Conservation (phyloP, 805 yeast genomes). For the Metschnikowia drakensbergensis region DNA sequence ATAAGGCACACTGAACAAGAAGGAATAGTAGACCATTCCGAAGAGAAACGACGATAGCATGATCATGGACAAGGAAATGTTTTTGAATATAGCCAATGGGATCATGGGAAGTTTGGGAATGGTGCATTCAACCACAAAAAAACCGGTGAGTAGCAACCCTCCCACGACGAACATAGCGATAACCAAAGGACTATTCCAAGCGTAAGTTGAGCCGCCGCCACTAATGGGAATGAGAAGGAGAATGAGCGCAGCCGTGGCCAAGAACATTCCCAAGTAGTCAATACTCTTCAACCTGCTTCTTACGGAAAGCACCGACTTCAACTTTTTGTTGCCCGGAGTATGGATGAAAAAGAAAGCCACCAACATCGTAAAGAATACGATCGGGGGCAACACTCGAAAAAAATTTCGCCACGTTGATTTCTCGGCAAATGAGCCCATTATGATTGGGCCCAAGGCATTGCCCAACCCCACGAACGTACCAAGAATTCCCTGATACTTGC, state of each 20-base stretch:
- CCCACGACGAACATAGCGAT: slow-evolving; percentile 36
- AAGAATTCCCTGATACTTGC: slow-evolving; percentile 51
- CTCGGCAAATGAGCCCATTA: slow-evolving; percentile 49
- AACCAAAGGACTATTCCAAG: slow-evolving; percentile 47
- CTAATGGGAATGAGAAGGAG: slow-evolving; percentile 52
- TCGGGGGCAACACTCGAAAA: slow-evolving; percentile 47
- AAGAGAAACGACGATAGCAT: slow-evolving; percentile 39
- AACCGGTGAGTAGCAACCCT: slow-evolving; percentile 32
- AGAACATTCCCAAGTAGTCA: slow-evolving; percentile 51
- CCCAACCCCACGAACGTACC: slow-evolving; percentile 52
- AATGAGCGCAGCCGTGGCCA: slow-evolving; percentile 46
- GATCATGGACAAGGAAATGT: slow-evolving; percentile 30
- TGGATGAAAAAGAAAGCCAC: slow-evolving; percentile 36
- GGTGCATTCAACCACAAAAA: slow-evolving; percentile 49
- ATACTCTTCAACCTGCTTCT: slow-evolving; percentile 40
- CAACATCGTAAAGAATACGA: slow-evolving; percentile 29
- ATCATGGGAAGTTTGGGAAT: slow-evolving; percentile 51
- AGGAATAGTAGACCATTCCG: slow-evolving; percentile 47
- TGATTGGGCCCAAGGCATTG: slow-evolving; percentile 52
- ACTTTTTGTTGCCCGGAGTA: slow-evolving; percentile 24
- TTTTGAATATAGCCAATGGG: slow-evolving; percentile 44
- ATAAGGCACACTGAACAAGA: slow-evolving; percentile 46
- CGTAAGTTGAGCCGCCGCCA: slow-evolving; percentile 58
- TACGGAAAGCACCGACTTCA: slow-evolving; percentile 27
- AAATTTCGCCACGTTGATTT: slow-evolving; percentile 51